Evolutionary conservation across 2,329 filamentous ascomycete species (phyloP).

Genomic region (Colletotrichum chlorophyti): DNA sequence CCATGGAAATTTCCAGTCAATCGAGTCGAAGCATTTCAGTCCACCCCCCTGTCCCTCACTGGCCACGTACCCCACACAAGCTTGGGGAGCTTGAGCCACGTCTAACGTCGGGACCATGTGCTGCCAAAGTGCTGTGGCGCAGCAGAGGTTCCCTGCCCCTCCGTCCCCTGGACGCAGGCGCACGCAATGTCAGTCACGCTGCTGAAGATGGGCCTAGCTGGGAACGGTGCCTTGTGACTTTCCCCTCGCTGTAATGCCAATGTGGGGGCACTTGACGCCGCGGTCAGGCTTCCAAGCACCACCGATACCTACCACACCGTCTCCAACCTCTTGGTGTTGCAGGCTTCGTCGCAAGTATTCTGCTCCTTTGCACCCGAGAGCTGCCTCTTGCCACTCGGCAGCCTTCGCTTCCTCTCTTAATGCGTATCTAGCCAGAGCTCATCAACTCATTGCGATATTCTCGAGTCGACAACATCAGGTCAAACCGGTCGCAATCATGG

Average conservation of each 20-base stretch:
- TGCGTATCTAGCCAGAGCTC: too few relatives aligned
- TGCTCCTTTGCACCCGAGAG: conserved; percentile 18
- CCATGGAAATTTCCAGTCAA: conserved; percentile 28
- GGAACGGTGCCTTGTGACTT: not conserved
- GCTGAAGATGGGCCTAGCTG: too few relatives aligned
- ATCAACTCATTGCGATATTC: too few relatives aligned
- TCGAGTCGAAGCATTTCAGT: conserved; percentile 2
- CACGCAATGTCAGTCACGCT: too few relatives aligned
- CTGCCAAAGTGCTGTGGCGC: conserved; percentile 1
- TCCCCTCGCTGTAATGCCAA: conserved; percentile 14
- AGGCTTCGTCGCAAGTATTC: conserved; percentile 16
- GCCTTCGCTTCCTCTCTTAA: not conserved
- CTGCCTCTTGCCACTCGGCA: not conserved
- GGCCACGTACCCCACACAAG: conserved; percentile 28
- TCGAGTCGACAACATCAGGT: too few relatives aligned
- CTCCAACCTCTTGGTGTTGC: conserved; percentile 10
- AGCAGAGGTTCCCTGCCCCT: too few relatives aligned
- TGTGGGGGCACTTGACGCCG: conserved; percentile 11
- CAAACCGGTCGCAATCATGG: conserved; percentile 68
- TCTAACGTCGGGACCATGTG: not conserved
- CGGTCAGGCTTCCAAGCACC: conserved; percentile 11
- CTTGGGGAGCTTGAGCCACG: conserved; percentile 29
- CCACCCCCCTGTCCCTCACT: too few relatives aligned
- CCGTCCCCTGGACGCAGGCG: too few relatives aligned
- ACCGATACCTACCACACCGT: conserved; percentile 17